Conservation (phyloP, 345 rosid genomes). For the Gossypium turneri region DNA sequence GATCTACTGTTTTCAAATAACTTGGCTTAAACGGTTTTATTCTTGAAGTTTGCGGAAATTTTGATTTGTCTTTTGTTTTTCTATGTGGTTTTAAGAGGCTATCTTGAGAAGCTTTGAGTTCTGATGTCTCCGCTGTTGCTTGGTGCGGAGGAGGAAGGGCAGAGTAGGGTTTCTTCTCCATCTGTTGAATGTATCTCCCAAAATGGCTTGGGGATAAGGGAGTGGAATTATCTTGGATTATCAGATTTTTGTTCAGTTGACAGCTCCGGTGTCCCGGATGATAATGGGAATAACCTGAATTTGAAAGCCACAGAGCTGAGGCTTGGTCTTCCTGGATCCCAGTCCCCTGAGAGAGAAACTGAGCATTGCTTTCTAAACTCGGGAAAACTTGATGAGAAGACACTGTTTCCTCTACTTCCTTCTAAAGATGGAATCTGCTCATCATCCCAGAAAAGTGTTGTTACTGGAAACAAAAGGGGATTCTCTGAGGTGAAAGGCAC, state of each 20-base stretch:
- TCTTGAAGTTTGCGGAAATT: neutral
- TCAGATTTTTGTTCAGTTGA: constrained; percentile 81
- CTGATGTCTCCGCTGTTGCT: constrained; percentile 67
- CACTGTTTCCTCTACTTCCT: constrained; percentile 69
- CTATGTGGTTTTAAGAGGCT: constrained; percentile 7
- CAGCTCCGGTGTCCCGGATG: constrained; percentile 48
- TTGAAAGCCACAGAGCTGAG: constrained; percentile 80
- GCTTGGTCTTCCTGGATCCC: constrained; percentile 88
- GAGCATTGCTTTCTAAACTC: constrained; percentile 39
- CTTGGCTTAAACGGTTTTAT: neutral
- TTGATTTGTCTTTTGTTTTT: constrained; percentile 5
- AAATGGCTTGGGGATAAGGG: constrained; percentile 46
- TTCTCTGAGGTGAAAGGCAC: constrained; percentile 69
- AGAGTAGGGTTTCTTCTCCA: constrained; percentile 43
- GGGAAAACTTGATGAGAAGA: constrained; percentile 60
- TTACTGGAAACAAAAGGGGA: constrained; percentile 75
- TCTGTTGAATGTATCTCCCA: constrained; percentile 35
- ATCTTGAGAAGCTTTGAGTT: constrained; percentile 22
- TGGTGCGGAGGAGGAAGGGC: constrained; percentile 53
- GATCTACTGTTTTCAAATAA: neutral
- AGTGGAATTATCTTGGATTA: constrained; percentile 65
- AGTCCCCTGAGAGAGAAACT: constrained; percentile 57
- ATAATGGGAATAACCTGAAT: constrained; percentile 51
- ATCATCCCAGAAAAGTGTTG: constrained; percentile 43
- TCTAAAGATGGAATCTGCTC: constrained; percentile 48